Evolutionary conservation across 2,329 filamentous ascomycete species (phyloP).

Genomic region (Penicillium olsonii): DNA sequence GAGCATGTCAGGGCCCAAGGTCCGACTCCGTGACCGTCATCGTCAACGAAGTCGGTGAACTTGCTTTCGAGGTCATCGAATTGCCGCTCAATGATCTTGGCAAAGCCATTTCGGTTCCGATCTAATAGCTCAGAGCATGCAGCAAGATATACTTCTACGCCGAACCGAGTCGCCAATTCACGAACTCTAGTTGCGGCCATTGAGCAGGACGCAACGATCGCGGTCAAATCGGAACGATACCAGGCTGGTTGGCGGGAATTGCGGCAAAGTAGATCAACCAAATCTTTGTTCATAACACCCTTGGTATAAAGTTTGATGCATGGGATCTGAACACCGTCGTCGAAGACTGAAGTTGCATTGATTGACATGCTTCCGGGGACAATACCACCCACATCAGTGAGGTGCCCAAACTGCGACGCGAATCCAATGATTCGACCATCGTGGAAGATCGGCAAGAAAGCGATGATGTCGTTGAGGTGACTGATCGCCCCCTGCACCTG

Average conservation of each 20-base stretch:
- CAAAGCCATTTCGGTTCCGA: conserved; percentile 48
- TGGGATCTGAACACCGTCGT: conserved; percentile 54
- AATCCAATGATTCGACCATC: conserved; percentile 49
- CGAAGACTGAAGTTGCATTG: conserved; percentile 50
- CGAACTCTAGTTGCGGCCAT: conserved; percentile 48
- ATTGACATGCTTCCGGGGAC: conserved; percentile 55
- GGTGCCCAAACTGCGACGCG: conserved; percentile 54
- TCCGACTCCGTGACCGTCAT: conserved; percentile 49
- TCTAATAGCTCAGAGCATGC: conserved; percentile 48
- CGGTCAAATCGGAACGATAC: conserved; percentile 52
- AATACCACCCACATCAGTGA: conserved; percentile 50
- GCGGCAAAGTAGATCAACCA: conserved; percentile 50
- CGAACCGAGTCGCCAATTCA: conserved; percentile 50
- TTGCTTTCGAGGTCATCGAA: conserved; percentile 45
- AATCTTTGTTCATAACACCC: conserved; percentile 46
- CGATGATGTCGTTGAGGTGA: conserved; percentile 54
- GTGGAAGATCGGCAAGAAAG: conserved; percentile 51
- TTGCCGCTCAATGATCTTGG: conserved; percentile 49
- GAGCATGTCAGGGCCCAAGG: conserved; percentile 52
- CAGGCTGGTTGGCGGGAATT: conserved; percentile 53
- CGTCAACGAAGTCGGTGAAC: conserved; percentile 54
- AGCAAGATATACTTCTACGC: conserved; percentile 48
- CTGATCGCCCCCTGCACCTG: conserved; percentile 52
- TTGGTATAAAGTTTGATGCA: conserved; percentile 50
- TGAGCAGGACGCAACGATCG: conserved; percentile 50